These are phyloP conservation scores for Corynespora cassiicola DNA, from an alignment of 2,329 filamentous ascomycete species.

Conservation along the genomic window DNA sequence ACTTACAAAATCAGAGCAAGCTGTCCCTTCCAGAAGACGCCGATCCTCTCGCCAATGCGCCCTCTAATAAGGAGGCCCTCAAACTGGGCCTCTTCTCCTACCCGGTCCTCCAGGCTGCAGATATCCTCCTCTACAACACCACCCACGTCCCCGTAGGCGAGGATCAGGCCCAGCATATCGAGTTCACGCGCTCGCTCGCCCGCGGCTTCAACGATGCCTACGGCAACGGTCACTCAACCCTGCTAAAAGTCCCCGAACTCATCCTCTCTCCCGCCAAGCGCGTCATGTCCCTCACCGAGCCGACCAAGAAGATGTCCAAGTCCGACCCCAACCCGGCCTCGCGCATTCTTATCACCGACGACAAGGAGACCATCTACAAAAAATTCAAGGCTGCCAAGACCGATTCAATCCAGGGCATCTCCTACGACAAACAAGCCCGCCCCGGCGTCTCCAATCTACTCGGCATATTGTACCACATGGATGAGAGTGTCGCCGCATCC, in stretches of 20 bases:
- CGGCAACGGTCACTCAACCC: slow-evolving; percentile 65
- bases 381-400: slow-evolving; percentile 81
- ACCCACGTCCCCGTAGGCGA: slow-evolving; percentile 97
- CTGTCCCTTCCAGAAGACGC: slow-evolving; percentile 67
- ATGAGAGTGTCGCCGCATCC: slow-evolving; percentile 47
- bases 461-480: slow-evolving; percentile 77
- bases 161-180: slow-evolving; percentile 91
- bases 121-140: slow-evolving; percentile 83
- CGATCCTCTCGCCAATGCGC: slow-evolving; percentile 59
- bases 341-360: slow-evolving; percentile 83
- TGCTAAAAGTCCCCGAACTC: slow-evolving; percentile 32
- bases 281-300: slow-evolving; percentile 87
- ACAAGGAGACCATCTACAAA: slow-evolving; percentile 64
- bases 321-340: slow-evolving; percentile 75
- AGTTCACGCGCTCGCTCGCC: slow-evolving; percentile 87
- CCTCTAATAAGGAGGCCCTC: slow-evolving; percentile 62
- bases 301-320: slow-evolving; percentile 91
- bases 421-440: slow-evolving; percentile 72
- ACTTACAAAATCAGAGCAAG: slow-evolving; percentile 61
- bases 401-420: slow-evolving; percentile 71
- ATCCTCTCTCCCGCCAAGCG: slow-evolving; percentile 69
- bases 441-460: slow-evolving; percentile 90
- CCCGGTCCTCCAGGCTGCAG: slow-evolving; percentile 92
- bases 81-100: slow-evolving; percentile 95
- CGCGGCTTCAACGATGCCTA: slow-evolving; percentile 81